Base-by-base conservation (phyloP, 495 filamentous ascomycete genomes). In the Margaritispora aquatica region DNA sequence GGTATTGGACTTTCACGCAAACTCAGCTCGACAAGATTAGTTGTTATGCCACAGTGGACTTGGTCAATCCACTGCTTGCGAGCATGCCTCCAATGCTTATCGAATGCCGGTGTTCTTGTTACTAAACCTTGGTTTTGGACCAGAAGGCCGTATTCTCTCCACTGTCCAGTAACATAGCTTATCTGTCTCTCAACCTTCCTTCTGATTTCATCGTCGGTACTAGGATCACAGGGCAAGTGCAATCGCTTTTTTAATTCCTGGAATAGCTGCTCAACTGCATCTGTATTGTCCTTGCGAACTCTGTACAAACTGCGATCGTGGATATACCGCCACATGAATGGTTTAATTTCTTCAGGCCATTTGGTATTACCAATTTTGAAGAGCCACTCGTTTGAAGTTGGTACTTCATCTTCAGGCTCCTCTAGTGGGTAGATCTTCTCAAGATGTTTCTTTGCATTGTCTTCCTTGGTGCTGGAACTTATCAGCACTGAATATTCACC, bases 251-350 rank as follows among this genome's bases (percentile, higher is more conserved):
- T 23, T 24, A 50, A 10, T 50, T 50, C 47, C n/a, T 50, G 20
- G 21, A 50, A 26, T 24, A 50, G 26, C n/a, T 50, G 10, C 13
- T 50, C 47, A 9, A 50, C 47, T 8, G 20, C 47, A 8, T 19
- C 47, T 11, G 47, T 10, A 23, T 36, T 41, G 1, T 41, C 31
- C 8, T 31, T 36, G 9, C 52, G 27, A n/a, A 22, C 52, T n/a
- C 21, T 36, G n/a, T 54, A 54, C 21, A 54, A 17, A 41, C 29
- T 54, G 15, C 52, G 27, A 21, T 54, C 52, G 21, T 54, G 52
- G 13, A 54, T 27, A 54, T 54, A 54, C 1, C 52, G 52, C 27
- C 27, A 54, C 13, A 29, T 29, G 11, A 36, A 54, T 10, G 27
- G 52, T 17, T 54, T 36, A 9, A 54, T 22, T n/a, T 36, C 52